Percentiles rank a stretch among this genome's conserved stretches.
Evolutionary conservation across 1,284 basidiomycete species (phyloP).

Genomic region (Sphaerobolus stellatus): DNA sequence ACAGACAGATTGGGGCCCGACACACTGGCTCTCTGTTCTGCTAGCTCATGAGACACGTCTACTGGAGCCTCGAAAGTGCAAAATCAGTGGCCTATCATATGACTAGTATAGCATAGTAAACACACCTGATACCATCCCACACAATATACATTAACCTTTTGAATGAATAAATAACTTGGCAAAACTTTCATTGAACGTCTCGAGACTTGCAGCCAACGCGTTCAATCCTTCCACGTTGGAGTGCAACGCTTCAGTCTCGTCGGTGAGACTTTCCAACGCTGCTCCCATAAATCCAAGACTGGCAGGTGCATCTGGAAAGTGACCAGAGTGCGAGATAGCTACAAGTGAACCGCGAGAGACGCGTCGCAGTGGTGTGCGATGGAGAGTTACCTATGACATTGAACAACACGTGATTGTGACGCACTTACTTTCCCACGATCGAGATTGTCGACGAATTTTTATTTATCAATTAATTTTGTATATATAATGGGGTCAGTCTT

Average conservation of each 20-base stretch:
- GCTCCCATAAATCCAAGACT: conserved; percentile 86
- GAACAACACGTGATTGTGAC: too few relatives aligned
- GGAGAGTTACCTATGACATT: too few relatives aligned
- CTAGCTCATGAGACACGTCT: conserved; percentile 58
- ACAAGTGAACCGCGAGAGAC: conserved; percentile 91
- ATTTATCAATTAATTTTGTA: too few relatives aligned
- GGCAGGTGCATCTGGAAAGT: conserved; percentile 70
- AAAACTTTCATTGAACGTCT: conserved; percentile 90
- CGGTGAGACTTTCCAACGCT: conserved; percentile 80
- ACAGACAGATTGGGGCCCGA: conserved; percentile 2
- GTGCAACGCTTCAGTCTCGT: conserved; percentile 82
- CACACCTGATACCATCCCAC: conserved; percentile 87
- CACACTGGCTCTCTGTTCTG: conserved; percentile 60
- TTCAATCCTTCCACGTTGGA: conserved; percentile 73
- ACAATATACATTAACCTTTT: conserved; percentile 94
- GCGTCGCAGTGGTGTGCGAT: conserved; percentile 80
- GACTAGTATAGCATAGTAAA: neutral
- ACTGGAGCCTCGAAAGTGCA: conserved; percentile 54
- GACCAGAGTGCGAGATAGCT: conserved; percentile 72
- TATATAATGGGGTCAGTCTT: too few relatives aligned
- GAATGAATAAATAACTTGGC: conserved; percentile 87
- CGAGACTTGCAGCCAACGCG: conserved; percentile 71
- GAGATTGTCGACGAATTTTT: too few relatives aligned
- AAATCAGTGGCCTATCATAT: conserved; percentile 20
- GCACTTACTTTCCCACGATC: too few relatives aligned